These are phyloP conservation scores for Crithidia sp. DNA, from an alignment of 208 protist species.

Conservation along the genomic window DNA sequence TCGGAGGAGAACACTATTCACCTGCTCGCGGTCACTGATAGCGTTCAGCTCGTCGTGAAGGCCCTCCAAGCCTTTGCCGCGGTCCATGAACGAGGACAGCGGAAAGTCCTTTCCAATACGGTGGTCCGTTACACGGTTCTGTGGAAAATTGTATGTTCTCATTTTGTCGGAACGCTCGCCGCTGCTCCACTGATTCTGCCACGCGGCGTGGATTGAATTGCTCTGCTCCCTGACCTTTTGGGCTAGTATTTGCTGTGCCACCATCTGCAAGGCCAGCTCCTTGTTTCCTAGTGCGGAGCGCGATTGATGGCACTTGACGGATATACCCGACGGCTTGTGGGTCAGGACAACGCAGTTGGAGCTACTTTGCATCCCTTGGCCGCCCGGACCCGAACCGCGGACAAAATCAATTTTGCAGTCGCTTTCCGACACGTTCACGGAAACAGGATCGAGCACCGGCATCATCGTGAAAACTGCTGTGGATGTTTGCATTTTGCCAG, in stretches of 20 bases:
- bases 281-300: conserved; percentile 90
- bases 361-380: conserved; percentile 91
- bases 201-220: conserved; percentile 74
- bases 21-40: conserved; percentile 64
- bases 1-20: conserved; percentile 69
- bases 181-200: conserved; percentile 86
- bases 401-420: conserved; percentile 91
- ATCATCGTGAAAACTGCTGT: conserved; percentile 89
- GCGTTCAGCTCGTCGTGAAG: conserved; percentile 87
- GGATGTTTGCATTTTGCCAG: conserved; percentile 92
- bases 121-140: conserved; percentile 91
- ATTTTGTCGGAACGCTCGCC: conserved; percentile 92
- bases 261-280: conserved; percentile 86
- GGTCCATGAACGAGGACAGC: conserved; percentile 79
- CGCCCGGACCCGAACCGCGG: conserved; percentile 85
- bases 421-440: conserved; percentile 81
- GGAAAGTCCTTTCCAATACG: conserved; percentile 87
- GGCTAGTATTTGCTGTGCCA: conserved; percentile 81
- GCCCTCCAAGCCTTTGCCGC: conserved; percentile 54
- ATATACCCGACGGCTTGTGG: conserved; percentile 88
- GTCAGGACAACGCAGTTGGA: conserved; percentile 89
- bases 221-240: conserved; percentile 73
- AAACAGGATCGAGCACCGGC: conserved; percentile 87
- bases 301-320: conserved; percentile 91
- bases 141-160: conserved; percentile 91